These are phyloP conservation scores for Suillus decipiens DNA, from an alignment of 768 basidiomycete species.

Conservation along the genomic window DNA sequence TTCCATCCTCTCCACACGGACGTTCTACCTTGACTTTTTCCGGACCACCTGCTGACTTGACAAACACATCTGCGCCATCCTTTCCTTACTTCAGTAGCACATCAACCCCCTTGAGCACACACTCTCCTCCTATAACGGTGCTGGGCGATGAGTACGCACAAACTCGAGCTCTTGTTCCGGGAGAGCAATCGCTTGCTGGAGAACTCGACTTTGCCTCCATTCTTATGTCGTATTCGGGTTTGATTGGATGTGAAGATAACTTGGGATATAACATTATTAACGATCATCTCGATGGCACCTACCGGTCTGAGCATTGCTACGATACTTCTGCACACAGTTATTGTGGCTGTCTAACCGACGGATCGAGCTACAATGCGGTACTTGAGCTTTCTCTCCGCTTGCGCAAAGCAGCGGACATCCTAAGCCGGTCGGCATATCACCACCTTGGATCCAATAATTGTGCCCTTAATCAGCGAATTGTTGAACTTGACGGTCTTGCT, in stretches of 20 bases:
- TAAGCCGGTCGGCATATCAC: constrained; percentile 49
- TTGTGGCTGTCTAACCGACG: constrained; percentile 61
- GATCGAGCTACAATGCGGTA: constrained; percentile 54
- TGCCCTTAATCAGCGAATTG: constrained; percentile 45
- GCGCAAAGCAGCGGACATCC: constrained; percentile 57
- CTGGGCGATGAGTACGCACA: constrained; percentile 47
- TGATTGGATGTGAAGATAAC: constrained; percentile 21
- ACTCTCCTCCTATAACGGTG: constrained; percentile 40
- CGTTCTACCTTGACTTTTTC: constrained; percentile 34
- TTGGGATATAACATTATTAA: constrained; percentile 7
- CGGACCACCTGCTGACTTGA: constrained; percentile 21
- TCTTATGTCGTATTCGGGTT: constrained; percentile 37
- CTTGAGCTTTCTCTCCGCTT: constrained; percentile 68
- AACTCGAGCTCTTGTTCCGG: constrained; percentile 30
- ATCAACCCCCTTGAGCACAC: constrained; percentile 28
- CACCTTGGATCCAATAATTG: constrained; percentile 31
- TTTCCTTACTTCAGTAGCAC: constrained; percentile 21
- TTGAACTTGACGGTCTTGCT: constrained; percentile 52
- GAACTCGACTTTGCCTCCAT: constrained; percentile 47
- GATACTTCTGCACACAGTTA: constrained; percentile 34
- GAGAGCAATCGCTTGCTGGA: constrained; percentile 27
- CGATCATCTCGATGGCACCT: constrained; percentile 14
- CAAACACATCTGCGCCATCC: constrained; percentile 13
- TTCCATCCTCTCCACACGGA: constrained; percentile 32
- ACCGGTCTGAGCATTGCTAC: constrained; percentile 19